Evolutionary conservation across 2,329 filamentous ascomycete species (phyloP).

Genomic region (Corynespora cassiicola): DNA sequence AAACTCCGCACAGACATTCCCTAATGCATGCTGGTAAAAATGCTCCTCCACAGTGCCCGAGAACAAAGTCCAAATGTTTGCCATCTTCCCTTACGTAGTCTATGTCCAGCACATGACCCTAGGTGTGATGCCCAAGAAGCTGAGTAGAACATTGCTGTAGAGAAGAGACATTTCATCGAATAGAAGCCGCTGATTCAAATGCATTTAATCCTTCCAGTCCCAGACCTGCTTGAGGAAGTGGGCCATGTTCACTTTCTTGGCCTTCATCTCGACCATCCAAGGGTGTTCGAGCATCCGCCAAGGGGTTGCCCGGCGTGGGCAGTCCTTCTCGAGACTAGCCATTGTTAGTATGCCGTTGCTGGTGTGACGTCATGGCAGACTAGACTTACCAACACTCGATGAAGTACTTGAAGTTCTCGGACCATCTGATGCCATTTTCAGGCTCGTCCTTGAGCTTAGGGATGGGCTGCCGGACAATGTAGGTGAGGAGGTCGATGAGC

Average conservation of each 20-base stretch:
- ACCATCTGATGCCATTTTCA: conserved; percentile 89
- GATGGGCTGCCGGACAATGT: conserved; percentile 95
- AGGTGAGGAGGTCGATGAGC: conserved; percentile 92
- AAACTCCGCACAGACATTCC: conserved; percentile 10
- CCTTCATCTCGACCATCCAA: conserved; percentile 97
- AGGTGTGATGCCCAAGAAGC: conserved; percentile 28
- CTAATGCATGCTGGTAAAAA: conserved; percentile 23
- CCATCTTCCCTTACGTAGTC: conserved; percentile 32
- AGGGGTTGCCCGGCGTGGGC: conserved; percentile 82
- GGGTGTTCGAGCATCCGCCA: conserved; percentile 99
- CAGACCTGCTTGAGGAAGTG: conserved; percentile 94
- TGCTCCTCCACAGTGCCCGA: conserved; percentile 10
- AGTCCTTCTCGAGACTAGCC: conserved; percentile 88
- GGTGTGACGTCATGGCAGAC: background rate
- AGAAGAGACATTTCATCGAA: conserved; percentile 16
- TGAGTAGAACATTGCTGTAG: conserved; percentile 19
- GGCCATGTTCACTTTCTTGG: conserved; percentile 96
- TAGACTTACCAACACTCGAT: conserved; percentile 94
- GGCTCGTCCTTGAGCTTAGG: conserved; percentile 96
- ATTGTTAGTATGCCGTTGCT: conserved; percentile 27
- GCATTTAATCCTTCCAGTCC: conserved; percentile 81
- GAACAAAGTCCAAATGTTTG: conserved; percentile 16
- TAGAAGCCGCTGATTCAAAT: conserved; percentile 8
- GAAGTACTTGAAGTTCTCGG: conserved; percentile 97
- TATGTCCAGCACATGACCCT: conserved; percentile 45